Conservation (phyloP, 139 green algal genomes). For the Marvania coccoides region DNA sequence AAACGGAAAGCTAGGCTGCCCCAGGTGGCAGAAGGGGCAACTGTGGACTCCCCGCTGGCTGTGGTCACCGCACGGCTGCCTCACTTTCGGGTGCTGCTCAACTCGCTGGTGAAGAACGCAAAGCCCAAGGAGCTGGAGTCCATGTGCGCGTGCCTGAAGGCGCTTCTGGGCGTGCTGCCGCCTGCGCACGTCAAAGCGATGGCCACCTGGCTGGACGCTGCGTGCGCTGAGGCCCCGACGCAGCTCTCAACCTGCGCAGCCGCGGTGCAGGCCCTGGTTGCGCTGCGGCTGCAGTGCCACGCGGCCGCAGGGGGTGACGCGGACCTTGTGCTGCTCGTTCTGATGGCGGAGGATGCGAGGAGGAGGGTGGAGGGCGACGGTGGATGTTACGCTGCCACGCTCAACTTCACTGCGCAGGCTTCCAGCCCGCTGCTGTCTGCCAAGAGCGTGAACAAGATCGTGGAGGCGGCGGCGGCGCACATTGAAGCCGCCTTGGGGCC, state of each 20-base stretch:
- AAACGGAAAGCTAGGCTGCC: not conserved
- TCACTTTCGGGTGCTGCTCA: constrained; percentile 2
- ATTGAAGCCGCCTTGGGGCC: not conserved
- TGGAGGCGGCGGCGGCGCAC: not conserved
- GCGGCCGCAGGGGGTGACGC: not conserved
- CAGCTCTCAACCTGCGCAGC: not conserved
- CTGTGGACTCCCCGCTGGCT: constrained; percentile 4
- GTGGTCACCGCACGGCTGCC: constrained; percentile 12
- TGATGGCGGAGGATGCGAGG: not conserved
- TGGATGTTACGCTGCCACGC: not conserved
- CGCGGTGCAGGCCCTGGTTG: constrained; percentile 1
- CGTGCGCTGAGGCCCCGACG: not conserved
- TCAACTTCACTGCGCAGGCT: not conserved
- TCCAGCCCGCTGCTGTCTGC: not conserved
- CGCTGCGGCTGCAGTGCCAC: not conserved
- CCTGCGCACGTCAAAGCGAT: not conserved
- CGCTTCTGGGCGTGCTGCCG: constrained; percentile 2
- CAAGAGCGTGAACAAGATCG: not conserved
- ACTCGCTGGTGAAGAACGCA: not conserved
- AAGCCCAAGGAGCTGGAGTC: constrained; percentile 11
- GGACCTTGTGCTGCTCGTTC: not conserved
- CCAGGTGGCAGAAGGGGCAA: not conserved
- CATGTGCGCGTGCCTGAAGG: not conserved
- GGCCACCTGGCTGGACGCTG: constrained; percentile 1
- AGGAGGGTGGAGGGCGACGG: not conserved